Percentiles rank a stretch among this genome's conserved stretches.
These are phyloP conservation scores for Corrigiola litoralis DNA, from an alignment of 179 eudicot genomes.

Conservation along the genomic window DNA sequence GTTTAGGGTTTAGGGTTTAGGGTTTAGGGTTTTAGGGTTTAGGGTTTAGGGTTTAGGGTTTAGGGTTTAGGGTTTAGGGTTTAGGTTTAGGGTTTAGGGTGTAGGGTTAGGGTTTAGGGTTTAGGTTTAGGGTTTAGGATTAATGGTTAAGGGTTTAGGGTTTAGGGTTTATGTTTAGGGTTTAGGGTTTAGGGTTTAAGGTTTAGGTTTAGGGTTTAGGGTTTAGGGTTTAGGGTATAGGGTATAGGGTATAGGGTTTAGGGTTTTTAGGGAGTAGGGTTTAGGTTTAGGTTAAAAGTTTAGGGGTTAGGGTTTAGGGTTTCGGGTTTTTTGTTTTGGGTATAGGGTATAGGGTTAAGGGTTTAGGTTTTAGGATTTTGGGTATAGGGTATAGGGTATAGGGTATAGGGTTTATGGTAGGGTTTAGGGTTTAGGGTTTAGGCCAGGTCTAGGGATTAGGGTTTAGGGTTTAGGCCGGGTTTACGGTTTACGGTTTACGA, in stretches of 20 bases:
- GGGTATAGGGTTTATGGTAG: neutral
- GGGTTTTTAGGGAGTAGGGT: neutral
- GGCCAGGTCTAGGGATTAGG: neutral
- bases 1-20: constrained; percentile 3
- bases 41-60: neutral
- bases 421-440: constrained; percentile 3
- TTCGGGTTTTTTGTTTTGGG: neutral
- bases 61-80: neutral
- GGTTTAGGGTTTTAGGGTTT: neutral
- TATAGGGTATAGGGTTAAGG: neutral
- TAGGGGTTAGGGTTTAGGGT: neutral
- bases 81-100: neutral
- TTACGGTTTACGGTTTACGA: too few species aligned
- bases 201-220: neutral
- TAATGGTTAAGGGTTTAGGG: neutral
- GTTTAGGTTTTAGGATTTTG: neutral
- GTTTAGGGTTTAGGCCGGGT: neutral
- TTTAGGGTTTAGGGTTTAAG: too few species aligned
- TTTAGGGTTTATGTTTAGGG: too few species aligned
- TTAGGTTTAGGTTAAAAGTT: neutral
- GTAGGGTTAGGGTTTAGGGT: neutral
- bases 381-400: neutral
- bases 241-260: neutral
- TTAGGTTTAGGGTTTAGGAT: neutral
- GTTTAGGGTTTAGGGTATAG: neutral